Base-by-base conservation (phyloP, 495 filamentous ascomycete genomes). In the Glonium stellatum region DNA sequence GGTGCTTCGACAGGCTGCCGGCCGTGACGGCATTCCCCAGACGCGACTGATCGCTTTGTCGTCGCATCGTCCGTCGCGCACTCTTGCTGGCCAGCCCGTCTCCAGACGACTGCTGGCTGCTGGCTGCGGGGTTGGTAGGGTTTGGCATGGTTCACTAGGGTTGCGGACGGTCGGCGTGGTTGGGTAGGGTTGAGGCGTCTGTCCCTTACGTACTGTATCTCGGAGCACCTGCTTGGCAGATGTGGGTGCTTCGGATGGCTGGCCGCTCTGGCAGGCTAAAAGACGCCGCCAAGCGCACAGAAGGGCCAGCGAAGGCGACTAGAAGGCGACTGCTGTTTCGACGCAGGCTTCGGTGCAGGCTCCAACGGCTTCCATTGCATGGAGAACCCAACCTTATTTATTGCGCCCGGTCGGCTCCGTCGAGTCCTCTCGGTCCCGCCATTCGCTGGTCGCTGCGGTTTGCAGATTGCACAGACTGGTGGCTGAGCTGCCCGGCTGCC, bases 361-460 rank as follows among this genome's bases (percentile, higher is more conserved):
- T 51, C 48, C 25, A 51, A 51, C 48, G 48, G 48, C 48, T 51
- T 51, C 48, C 18, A 51, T 51, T 51, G 48, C 48, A 51, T 25
- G 48, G 18, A 31, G 18, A 51, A 31, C 13, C 21, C 48, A 51
- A 51, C 48, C 48, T 51, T 51, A 51, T 51, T 27, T 15, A 44
- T 44, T 22, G 13, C 9, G 6, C 48, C 19, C 48, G 48, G 48
- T 51, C 48, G 48, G 48, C 48, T 51, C 48, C 48, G 48, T 23
- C 39, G 18, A 15, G 13, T 11, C 48, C n/a, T 10, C 23, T 15
- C 48, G 12, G 25, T 9, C 15, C 23, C 13, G 48, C 23, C 18
- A 44, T 44, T 51, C 48, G 48, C 48, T 22, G 31, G 48, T 22
- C 18, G 2, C 3, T 2, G 27, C 27, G 27, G 27, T 31, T 31